These are phyloP conservation scores for Nadsonia fulvescens DNA, from an alignment of 805 yeast species.

Conservation along the genomic window DNA sequence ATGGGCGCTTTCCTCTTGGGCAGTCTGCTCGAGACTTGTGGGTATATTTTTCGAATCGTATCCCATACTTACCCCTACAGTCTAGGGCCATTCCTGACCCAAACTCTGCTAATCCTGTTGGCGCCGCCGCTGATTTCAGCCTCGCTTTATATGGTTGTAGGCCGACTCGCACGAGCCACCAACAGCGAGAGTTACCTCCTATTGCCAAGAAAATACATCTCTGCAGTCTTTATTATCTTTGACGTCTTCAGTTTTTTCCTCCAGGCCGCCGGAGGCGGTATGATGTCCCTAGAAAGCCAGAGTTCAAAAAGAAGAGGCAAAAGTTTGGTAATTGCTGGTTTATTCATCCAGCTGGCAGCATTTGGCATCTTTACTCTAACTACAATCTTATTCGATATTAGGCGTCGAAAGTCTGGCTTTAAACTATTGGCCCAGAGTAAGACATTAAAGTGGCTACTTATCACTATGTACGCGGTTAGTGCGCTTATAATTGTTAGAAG, in stretches of 20 bases:
- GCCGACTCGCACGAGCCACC: constrained; percentile 52
- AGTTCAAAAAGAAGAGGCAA: constrained; percentile 26
- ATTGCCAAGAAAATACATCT: constrained; percentile 28
- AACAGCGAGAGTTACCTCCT: no score
- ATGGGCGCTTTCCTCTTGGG: constrained; percentile 34
- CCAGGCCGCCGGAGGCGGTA: constrained; percentile 65
- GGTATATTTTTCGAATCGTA: constrained; percentile 45
- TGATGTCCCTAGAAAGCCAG: no score
- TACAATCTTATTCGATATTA: constrained; percentile 15
- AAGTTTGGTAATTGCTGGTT: constrained; percentile 55
- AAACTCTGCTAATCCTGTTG: constrained; percentile 48
- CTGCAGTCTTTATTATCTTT: constrained; percentile 39
- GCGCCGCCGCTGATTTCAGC: constrained; percentile 77
- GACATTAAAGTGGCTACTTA: no score
- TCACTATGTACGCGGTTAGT: no score
- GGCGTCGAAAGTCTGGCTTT: constrained; percentile 5
- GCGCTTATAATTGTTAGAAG: no score
- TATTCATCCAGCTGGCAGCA: constrained; percentile 54
- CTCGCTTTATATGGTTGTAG: constrained; percentile 55
- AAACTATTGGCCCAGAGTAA: no score
- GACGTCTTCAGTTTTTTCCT: constrained; percentile 48
- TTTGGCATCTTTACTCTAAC: constrained; percentile 41
- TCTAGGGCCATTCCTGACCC: constrained; percentile 33
- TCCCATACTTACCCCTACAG: constrained; percentile 19
- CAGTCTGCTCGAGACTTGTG: constrained; percentile 38